Evolutionary conservation across 140 eudicot species (phyloP).

Genomic region (Flaveria floridana): DNA sequence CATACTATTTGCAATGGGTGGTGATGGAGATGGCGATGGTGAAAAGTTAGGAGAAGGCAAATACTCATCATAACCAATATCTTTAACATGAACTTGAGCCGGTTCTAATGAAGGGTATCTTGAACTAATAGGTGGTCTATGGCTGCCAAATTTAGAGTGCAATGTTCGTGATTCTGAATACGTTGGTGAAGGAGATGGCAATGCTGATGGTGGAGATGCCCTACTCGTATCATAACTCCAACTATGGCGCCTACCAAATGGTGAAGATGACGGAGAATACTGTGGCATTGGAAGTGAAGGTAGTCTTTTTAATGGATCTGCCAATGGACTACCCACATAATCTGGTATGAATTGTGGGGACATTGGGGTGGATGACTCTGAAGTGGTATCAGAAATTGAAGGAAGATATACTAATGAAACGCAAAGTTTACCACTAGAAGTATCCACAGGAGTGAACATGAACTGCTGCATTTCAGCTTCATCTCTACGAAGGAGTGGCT

Average conservation of each 20-base stretch:
- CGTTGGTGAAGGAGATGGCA: slow-evolving; percentile 82
- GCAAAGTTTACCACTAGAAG: slow-evolving; percentile 75
- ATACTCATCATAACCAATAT: slow-evolving; percentile 60
- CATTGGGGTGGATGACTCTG: slow-evolving; percentile 76
- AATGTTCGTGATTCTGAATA: slow-evolving; percentile 66
- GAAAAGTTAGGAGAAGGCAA: slow-evolving; percentile 66
- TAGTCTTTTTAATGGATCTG: slow-evolving; percentile 67
- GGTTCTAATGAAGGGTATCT: slow-evolving; percentile 49
- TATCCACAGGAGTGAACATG: slow-evolving; percentile 73
- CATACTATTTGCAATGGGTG: slow-evolving; percentile 56
- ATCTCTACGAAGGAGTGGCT: slow-evolving; percentile 68
- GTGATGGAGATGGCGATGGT: slow-evolving; percentile 76
- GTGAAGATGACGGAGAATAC: slow-evolving; percentile 58
- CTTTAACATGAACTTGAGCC: slow-evolving; percentile 43
- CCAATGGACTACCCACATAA: slow-evolving; percentile 89
- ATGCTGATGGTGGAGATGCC: slow-evolving; percentile 57
- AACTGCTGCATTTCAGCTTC: slow-evolving; percentile 80
- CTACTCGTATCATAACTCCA: slow-evolving; percentile 68
- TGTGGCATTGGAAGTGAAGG: slow-evolving; percentile 59
- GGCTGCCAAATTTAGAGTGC: slow-evolving; percentile 40
- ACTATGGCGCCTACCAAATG: slow-evolving; percentile 79
- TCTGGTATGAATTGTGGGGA: slow-evolving; percentile 81
- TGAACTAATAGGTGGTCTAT: slow-evolving; percentile 52
- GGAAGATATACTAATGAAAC: slow-evolving; percentile 61
- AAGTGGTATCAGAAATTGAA: slow-evolving; percentile 51